phyloP scores from a whole-genome alignment of 2,329 filamentous ascomycete genomes.

The Colletotrichum nymphaeae region DNA sequence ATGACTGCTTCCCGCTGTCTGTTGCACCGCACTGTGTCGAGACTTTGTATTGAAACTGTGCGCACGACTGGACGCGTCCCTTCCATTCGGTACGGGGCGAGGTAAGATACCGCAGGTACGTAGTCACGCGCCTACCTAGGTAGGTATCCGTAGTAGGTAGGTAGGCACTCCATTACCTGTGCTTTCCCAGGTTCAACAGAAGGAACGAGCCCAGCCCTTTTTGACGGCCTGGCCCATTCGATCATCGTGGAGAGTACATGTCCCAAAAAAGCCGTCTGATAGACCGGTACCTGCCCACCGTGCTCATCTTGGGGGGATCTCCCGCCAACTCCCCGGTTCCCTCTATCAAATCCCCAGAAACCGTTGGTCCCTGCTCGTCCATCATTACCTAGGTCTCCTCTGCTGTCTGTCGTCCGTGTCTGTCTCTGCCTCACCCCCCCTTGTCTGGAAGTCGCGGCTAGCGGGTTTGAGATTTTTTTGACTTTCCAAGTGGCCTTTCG shows the following conservation, averaged over 20 bases:
- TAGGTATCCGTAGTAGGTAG: no score
- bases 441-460: slow-evolving; percentile 15
- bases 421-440: background rate
- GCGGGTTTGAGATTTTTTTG: slow-evolving; percentile 26
- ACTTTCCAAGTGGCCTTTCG: background rate
- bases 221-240: background rate
- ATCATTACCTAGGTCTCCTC: no score
- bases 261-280: slow-evolving; percentile 1
- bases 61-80: background rate
- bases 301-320: slow-evolving; percentile 1
- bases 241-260: background rate
- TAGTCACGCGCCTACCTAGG: no score
- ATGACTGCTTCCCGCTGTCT: background rate
- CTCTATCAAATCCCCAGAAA: slow-evolving; percentile 27
- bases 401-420: background rate
- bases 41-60: background rate
- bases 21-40: background rate
- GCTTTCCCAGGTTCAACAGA: background rate
- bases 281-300: background rate
- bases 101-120: background rate
- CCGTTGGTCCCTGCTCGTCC: slow-evolving; percentile 11
- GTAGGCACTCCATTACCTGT: background rate
- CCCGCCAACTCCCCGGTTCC: background rate
- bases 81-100: background rate
- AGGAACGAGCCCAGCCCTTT: background rate